These are phyloP conservation scores for Pseudogymnoascus sp. DNA, from an alignment of 2,329 filamentous ascomycete genomes.

Conservation along the genomic window DNA sequence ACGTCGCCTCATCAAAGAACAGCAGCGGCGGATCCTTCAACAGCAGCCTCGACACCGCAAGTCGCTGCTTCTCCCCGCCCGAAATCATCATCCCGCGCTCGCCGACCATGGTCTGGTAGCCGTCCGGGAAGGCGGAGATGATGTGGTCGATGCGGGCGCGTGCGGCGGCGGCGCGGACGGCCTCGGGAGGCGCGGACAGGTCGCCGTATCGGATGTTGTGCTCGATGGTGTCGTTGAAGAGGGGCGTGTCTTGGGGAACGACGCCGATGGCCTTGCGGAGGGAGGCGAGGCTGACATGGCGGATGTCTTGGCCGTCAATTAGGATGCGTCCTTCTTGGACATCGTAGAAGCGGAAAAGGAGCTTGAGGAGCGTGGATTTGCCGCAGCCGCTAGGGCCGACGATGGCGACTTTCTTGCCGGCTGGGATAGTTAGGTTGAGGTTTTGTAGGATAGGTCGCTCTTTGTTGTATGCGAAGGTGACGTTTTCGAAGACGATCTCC, in stretches of 20 bases:
- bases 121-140: slow-evolving; percentile 71
- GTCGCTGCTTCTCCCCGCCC: slow-evolving; percentile 84
- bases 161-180: slow-evolving; percentile 68
- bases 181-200: slow-evolving; percentile 63
- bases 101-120: slow-evolving; percentile 84
- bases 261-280: slow-evolving; percentile 82
- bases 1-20: slow-evolving; percentile 94
- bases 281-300: slow-evolving; percentile 72
- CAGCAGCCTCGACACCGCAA: slow-evolving; percentile 75
- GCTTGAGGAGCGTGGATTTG: slow-evolving; percentile 83
- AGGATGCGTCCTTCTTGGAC: slow-evolving; percentile 75
- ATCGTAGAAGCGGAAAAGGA: slow-evolving; percentile 94
- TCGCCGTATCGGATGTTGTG: slow-evolving; percentile 94
- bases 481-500: slow-evolving; percentile 89
- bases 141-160: slow-evolving; percentile 80
- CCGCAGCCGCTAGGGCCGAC: slow-evolving; percentile 94
- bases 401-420: slow-evolving; percentile 90
- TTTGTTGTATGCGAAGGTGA: slow-evolving; percentile 83
- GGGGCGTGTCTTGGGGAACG: slow-evolving; percentile 90
- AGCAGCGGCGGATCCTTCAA: slow-evolving; percentile 83
- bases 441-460: slow-evolving; percentile 83
- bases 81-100: slow-evolving; percentile 96
- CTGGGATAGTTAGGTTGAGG: slow-evolving; percentile 79
- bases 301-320: slow-evolving; percentile 89
- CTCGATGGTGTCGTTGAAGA: slow-evolving; percentile 94